Evolutionary conservation across 345 rosid species (phyloP).

Genomic region (Sonneratia alba): DNA sequence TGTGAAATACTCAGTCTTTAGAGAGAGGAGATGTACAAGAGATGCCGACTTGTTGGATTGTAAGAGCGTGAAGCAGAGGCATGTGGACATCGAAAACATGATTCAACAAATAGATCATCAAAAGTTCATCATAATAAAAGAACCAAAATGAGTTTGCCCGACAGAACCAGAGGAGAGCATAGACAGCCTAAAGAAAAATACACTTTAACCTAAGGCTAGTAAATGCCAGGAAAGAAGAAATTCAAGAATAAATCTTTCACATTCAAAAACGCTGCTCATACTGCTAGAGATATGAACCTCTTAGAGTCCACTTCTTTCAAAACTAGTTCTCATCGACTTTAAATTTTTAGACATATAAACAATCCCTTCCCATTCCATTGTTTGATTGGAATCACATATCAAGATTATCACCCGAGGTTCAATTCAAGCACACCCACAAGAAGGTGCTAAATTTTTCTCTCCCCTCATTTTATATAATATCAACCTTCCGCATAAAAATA

Average conservation of each 20-base stretch:
- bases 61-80: too few species aligned
- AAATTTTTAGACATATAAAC: too few species aligned
- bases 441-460: neutral
- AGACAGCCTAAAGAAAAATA: neutral
- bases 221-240: neutral
- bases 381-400: neutral
- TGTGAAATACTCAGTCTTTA: too few species aligned
- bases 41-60: too few species aligned
- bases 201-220: neutral
- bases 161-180: too few species aligned
- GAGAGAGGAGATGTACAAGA: too few species aligned
- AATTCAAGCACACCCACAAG: neutral
- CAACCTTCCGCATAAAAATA: neutral
- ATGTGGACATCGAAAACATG: neutral
- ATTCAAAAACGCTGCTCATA: neutral
- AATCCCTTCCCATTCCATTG: neutral
- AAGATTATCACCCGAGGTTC: neutral
- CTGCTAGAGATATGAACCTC: neutral
- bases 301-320: too few species aligned
- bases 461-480: neutral
- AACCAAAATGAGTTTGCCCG: too few species aligned
- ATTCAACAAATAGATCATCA: neutral
- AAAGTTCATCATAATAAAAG: too few species aligned
- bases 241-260: neutral
- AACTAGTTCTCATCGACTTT: too few species aligned